Conservation (phyloP, 345 rosid species). For the Linum lewisii region DNA sequence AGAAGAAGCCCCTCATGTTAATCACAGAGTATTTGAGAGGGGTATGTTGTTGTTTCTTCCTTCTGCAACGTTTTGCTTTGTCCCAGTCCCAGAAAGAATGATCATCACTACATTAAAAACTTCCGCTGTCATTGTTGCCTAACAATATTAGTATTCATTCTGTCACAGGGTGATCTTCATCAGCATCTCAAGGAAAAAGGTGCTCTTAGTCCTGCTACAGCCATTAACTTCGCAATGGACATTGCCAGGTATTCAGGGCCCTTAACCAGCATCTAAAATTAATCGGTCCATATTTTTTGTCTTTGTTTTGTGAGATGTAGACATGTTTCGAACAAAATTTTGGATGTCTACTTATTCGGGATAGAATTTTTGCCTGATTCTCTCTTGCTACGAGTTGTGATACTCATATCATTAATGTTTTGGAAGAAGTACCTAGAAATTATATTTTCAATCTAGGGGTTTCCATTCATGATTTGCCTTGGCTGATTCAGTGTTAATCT, state of each 20-base stretch:
- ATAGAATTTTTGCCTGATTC: neutral
- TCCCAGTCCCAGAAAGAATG: constrained; percentile 5
- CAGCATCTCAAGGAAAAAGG: constrained; percentile 93
- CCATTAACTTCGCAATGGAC: constrained; percentile 88
- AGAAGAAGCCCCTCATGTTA: constrained; percentile 98
- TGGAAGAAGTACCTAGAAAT: neutral
- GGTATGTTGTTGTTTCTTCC: constrained; percentile 35
- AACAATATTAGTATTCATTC: constrained; percentile 6
- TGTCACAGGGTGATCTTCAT: constrained; percentile 89
- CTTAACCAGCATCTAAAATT: neutral
- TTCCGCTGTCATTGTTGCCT: constrained; percentile 10
- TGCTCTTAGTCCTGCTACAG: constrained; percentile 75
- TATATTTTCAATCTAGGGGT: neutral
- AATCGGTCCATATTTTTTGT: neutral
- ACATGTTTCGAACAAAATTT: neutral
- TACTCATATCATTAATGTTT: neutral
- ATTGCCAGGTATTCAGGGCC: constrained; percentile 54
- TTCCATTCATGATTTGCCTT: neutral
- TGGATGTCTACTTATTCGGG: no score
- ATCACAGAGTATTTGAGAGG: constrained; percentile 91
- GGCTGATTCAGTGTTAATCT: constrained; percentile 14
- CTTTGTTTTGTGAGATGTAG: neutral
- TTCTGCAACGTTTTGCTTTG: constrained; percentile 10
- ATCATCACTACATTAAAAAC: constrained; percentile 4
- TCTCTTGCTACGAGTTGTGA: neutral